phyloP scores from a whole-genome alignment of 176 grass and related monocot species.

The Neostapfia colusana region DNA sequence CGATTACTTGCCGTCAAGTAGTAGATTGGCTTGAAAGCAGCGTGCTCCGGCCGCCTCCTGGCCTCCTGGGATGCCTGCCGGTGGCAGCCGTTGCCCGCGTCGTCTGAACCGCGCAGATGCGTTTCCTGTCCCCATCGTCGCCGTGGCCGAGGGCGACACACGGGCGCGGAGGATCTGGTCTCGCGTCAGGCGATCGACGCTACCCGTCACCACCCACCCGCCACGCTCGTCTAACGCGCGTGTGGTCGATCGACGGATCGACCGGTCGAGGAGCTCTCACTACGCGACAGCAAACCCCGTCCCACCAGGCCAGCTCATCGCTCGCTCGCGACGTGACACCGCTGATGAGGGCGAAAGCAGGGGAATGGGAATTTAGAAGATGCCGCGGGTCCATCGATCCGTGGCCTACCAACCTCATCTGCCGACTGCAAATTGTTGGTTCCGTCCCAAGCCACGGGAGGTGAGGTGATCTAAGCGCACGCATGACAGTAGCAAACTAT shows the following conservation, averaged over 20 bases:
- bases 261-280: neutral
- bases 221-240: no score
- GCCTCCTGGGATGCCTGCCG: neutral
- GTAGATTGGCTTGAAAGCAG: neutral
- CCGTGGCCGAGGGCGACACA: neutral
- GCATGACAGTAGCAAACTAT: neutral
- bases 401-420: constrained; percentile 2
- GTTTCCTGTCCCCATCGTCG: neutral
- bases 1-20: neutral
- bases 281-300: neutral
- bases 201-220: neutral
- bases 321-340: constrained; percentile 12
- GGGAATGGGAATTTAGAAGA: neutral
- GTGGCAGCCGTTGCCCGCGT: no score
- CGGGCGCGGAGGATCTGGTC: neutral
- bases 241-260: neutral
- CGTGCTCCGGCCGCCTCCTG: neutral
- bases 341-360: neutral
- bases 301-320: neutral
- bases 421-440: neutral
- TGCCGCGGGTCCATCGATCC: neutral
- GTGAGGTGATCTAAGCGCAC: neutral
- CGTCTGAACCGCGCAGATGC: neutral
- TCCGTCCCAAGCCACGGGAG: neutral
- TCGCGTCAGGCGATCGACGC: neutral